Percentiles rank a stretch among this genome's conserved stretches.
Conservation (phyloP, 768 basidiomycete genomes). For the Suillus bovinus region DNA sequence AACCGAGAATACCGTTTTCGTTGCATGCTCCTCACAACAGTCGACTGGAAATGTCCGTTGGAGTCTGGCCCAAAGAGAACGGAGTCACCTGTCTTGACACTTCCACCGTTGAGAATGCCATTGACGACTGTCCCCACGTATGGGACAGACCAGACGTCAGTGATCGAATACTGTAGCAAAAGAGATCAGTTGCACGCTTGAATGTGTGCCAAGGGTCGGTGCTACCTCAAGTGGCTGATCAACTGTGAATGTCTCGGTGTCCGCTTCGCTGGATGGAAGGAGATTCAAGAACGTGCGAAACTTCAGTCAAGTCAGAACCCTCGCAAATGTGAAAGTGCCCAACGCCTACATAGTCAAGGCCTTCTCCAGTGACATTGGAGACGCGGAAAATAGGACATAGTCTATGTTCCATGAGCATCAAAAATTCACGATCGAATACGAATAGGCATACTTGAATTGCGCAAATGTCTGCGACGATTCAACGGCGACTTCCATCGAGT, state of each 20-base stretch:
- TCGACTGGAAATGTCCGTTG: constrained; percentile 82
- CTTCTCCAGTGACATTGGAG: constrained; percentile 95
- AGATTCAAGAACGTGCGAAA: constrained; percentile 90
- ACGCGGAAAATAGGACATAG: constrained; percentile 90
- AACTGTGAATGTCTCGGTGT: constrained; percentile 75
- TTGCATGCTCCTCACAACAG: constrained; percentile 89
- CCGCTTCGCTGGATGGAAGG: constrained; percentile 83
- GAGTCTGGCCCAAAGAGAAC: constrained; percentile 90
- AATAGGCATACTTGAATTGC: constrained; percentile 58
- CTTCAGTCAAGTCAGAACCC: constrained; percentile 36
- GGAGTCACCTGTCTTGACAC: constrained; percentile 74
- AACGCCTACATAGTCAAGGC: constrained; percentile 66
- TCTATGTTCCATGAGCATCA: constrained; percentile 38
- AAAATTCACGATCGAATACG: neutral
- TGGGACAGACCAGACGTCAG: constrained; percentile 86
- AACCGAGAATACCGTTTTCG: constrained; percentile 67
- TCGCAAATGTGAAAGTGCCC: neutral
- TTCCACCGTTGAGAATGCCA: constrained; percentile 79
- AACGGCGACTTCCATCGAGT: constrained; percentile 77
- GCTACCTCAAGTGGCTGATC: constrained; percentile 79
- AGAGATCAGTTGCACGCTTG: neutral
- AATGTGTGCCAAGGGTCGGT: neutral
- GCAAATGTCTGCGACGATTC: constrained; percentile 77
- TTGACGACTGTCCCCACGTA: constrained; percentile 86
- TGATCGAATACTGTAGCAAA: constrained; percentile 68